Evolutionary conservation across 1,284 basidiomycete species (phyloP).

Genomic region (Anthracocystis panici-leucophaei): DNA sequence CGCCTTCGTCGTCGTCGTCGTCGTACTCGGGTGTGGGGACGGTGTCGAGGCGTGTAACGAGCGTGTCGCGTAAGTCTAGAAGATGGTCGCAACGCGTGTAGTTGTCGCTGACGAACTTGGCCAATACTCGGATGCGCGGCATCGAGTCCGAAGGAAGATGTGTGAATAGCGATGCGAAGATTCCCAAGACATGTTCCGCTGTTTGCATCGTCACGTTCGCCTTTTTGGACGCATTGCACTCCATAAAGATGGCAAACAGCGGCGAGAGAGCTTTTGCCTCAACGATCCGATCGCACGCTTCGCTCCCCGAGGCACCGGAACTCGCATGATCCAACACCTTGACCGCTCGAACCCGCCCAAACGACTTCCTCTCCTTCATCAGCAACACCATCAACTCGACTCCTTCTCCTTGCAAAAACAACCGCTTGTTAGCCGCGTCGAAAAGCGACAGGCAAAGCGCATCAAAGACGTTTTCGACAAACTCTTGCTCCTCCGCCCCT

Average conservation of each 20-base stretch:
- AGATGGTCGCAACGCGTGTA: constrained; percentile 95
- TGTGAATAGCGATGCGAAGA: constrained; percentile 87
- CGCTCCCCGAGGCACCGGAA: constrained; percentile 78
- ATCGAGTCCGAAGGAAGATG: constrained; percentile 88
- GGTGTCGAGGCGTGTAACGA: constrained; percentile 75
- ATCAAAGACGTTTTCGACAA: constrained; percentile 97
- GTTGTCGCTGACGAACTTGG: constrained; percentile 90
- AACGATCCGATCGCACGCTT: constrained; percentile 73
- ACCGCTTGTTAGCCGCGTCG: constrained; percentile 49
- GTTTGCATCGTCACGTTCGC: constrained; percentile 73
- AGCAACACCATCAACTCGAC: constrained; percentile 95
- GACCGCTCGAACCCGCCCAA: constrained; percentile 71
- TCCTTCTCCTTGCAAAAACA: constrained; percentile 82
- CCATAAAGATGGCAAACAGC: constrained; percentile 91
- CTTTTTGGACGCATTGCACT: constrained; percentile 64
- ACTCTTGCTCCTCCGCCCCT: constrained; percentile 91
- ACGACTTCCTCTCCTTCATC: constrained; percentile 84
- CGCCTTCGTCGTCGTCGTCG: constrained; percentile 80
- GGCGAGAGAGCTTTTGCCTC: constrained; percentile 88
- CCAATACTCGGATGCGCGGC: constrained; percentile 82
- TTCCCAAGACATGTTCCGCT: constrained; percentile 85
- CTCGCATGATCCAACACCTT: constrained; percentile 92
- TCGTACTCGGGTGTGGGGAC: constrained; percentile 77
- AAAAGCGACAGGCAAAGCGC: constrained; percentile 80
- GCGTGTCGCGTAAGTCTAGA: constrained; percentile 84